Base-by-base conservation (phyloP, 441 rosid species). In the Lepidium campestre region DNA sequence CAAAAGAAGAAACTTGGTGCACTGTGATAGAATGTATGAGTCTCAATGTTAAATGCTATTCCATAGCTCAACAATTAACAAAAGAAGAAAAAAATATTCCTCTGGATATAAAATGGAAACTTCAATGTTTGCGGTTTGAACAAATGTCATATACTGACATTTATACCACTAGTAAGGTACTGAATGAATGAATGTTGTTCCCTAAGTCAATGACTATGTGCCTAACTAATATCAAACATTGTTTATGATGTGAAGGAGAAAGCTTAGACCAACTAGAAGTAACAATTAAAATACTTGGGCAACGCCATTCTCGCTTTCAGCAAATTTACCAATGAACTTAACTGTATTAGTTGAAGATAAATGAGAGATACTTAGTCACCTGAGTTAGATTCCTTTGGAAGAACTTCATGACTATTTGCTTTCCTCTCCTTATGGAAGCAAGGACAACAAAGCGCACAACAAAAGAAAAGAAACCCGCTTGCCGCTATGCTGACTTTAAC, bases 341-440 rank as follows among this genome's bases (percentile, higher is more conserved):
- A 29, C 20, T 44, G 29, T 56, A 25, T 44, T 11, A 46, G 6
- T 53, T 19, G 25, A 11, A 59, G 18, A 17, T 20, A 52, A 35
- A 63, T 55, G 31, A 15, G 47, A 25, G 25, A 32, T 19, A 57
- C 3, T 53, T 52, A 75, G 84, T 85, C 62, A 94, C 99, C 75
- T 75, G 91, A 81, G 80, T 73, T 72, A 50, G 66, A 73, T 41
- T 86, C 96, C 78, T 79, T 89, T 3, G 81, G 65, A 58, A 82
- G 84, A 75, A 86, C 88, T 67, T 83, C 45, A 61, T 77, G 87
- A 5, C 82, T 65, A 76, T 85, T 75, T 69, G 84, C 82, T 79
- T 78, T 91, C 78, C 73, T 88, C 81, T 77, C 89, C 74, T 75
- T 80, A 37, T 79, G 78, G 70, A 88, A 61, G 71, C 99, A 87